Evolutionary conservation across 768 basidiomycete species (phyloP).

Genomic region (Asterophora lycoperdoides): DNA sequence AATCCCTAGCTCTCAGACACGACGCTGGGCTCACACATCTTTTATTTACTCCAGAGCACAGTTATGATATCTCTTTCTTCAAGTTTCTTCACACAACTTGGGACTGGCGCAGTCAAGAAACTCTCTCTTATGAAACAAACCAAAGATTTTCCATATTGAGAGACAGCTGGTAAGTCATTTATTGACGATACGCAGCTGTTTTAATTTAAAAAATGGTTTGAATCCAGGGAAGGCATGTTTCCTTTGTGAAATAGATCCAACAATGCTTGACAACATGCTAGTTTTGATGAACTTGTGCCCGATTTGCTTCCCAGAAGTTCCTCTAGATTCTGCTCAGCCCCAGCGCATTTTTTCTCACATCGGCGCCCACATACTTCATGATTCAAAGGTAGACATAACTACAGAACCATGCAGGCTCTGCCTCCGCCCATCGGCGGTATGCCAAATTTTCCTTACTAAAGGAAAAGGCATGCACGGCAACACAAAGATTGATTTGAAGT

Average conservation of each 20-base stretch:
- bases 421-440: neutral
- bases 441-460: neutral
- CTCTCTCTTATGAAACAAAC: neutral
- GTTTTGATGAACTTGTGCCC: neutral
- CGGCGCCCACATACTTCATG: neutral
- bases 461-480: neutral
- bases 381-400: neutral
- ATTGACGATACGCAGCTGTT: no score
- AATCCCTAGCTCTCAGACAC: neutral
- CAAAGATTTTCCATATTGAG: neutral
- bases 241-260: neutral
- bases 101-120: neutral
- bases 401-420: neutral
- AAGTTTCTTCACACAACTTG: neutral
- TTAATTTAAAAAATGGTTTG: neutral
- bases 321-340: neutral
- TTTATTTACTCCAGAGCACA: neutral
- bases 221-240: neutral
- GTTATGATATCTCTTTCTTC: neutral
- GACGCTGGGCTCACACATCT: neutral
- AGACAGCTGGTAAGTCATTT: neutral
- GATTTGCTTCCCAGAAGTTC: neutral
- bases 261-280: neutral
- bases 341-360: neutral
- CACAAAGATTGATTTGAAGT: neutral